phyloP scores from a whole-genome alignment of 2,329 filamentous ascomycete genomes.

The Hypoxylon sp. region DNA sequence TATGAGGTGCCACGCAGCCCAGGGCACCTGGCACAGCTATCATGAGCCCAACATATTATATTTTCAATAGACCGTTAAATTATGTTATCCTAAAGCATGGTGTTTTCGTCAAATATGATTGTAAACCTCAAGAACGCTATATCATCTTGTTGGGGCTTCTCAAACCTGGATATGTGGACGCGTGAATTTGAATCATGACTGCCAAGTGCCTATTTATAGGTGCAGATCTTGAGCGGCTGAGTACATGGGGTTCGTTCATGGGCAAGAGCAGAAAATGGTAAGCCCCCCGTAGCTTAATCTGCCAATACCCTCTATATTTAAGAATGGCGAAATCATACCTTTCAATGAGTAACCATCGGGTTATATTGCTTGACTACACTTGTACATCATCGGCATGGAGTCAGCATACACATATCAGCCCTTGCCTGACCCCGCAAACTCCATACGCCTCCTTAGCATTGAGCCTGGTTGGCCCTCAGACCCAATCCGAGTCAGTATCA shows the following conservation, averaged over 20 bases:
- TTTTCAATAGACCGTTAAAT: neutral
- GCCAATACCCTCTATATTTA: neutral
- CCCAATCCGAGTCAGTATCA: constrained; percentile 7
- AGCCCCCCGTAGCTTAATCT: neutral
- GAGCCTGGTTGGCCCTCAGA: constrained; percentile 24
- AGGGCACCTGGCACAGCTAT: neutral
- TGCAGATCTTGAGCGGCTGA: constrained; percentile 19
- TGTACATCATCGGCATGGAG: constrained; percentile 2
- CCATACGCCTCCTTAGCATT: constrained; percentile 19
- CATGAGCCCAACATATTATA: neutral
- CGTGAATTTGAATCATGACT: neutral
- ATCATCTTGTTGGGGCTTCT: neutral
- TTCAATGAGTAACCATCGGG: neutral
- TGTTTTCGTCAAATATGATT: neutral
- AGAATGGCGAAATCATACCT: neutral
- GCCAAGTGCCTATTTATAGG: constrained; percentile 10
- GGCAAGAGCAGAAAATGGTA: neutral
- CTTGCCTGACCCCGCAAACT: constrained; percentile 14
- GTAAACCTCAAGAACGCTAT: neutral
- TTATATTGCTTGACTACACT: neutral
- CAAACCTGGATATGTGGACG: neutral
- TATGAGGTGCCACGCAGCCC: neutral
- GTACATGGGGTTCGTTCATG: neutral
- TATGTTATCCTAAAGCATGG: neutral
- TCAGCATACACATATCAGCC: constrained; percentile 8